A percentile compares a stretch with the other conserved stretches of the same genome.
phyloP scores from a whole-genome alignment of 495 filamentous ascomycete species.

The Aspergillus heteromorphus region DNA sequence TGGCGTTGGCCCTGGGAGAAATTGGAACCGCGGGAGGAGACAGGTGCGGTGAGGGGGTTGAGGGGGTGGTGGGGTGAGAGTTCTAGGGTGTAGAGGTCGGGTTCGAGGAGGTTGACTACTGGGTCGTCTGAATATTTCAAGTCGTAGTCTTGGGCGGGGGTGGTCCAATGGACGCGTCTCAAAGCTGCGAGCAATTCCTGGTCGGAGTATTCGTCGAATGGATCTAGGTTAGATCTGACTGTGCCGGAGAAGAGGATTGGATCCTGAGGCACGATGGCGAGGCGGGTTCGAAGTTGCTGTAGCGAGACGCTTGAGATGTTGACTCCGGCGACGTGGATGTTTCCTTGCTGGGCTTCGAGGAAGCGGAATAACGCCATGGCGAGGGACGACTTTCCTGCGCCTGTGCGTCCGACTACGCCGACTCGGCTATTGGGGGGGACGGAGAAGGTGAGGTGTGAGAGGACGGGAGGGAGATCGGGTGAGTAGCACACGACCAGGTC shows the following conservation, averaged over 20 bases:
- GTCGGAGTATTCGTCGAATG: constrained; percentile 64
- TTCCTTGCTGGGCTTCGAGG: constrained; percentile 73
- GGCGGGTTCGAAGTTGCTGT: constrained; percentile 69
- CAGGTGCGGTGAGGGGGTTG: constrained; percentile 46
- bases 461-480: constrained; percentile 35
- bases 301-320: constrained; percentile 74
- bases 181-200: constrained; percentile 43
- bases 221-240: constrained; percentile 69
- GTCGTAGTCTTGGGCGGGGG: constrained; percentile 51
- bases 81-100: constrained; percentile 46
- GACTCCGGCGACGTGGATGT: constrained; percentile 74
- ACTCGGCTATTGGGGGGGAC: constrained; percentile 72
- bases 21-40: constrained; percentile 79
- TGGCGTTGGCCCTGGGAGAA: constrained; percentile 92
- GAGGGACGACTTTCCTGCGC: constrained; percentile 83
- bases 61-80: not conserved
- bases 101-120: constrained; percentile 77
- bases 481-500: constrained; percentile 56
- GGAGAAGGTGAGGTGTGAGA: constrained; percentile 68
- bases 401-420: constrained; percentile 81
- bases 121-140: constrained; percentile 42
- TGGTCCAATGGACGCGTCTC: constrained; percentile 45
- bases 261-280: constrained; percentile 65
- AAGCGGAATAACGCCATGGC: constrained; percentile 78
- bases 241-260: constrained; percentile 60